Evolutionary conservation across 192 early-diverging fungal genomes (phyloP).

Genomic region (Umbelopsis sp.): DNA sequence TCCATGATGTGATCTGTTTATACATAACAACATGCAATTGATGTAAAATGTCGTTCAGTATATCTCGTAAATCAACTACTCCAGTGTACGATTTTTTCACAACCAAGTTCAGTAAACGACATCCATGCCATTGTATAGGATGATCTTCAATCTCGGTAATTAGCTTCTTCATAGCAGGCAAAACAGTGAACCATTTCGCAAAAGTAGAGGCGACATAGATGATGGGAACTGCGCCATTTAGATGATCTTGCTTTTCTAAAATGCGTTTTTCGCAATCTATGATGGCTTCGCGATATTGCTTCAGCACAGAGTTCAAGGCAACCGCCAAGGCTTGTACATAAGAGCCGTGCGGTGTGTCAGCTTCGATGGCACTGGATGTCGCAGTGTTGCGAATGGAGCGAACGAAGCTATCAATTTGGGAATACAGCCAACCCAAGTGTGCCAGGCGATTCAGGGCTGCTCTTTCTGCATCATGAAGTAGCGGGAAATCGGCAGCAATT

Average conservation of each 20-base stretch:
- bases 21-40: slow-evolving; percentile 56
- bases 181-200: slow-evolving; percentile 52
- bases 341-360: slow-evolving; percentile 29
- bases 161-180: slow-evolving; percentile 49
- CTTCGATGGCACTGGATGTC: background rate
- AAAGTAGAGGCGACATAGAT: slow-evolving; percentile 44
- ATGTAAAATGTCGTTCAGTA: slow-evolving; percentile 50
- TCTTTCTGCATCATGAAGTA: slow-evolving; percentile 69
- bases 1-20: slow-evolving; percentile 65
- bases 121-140: slow-evolving; percentile 46
- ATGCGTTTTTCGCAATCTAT: slow-evolving; percentile 54
- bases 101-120: slow-evolving; percentile 53
- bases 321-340: slow-evolving; percentile 59
- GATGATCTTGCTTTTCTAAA: slow-evolving; percentile 53
- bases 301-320: slow-evolving; percentile 44
- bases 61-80: slow-evolving; percentile 48
- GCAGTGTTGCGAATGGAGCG: background rate
- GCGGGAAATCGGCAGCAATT: slow-evolving; percentile 59
- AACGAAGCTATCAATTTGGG: slow-evolving; percentile 47
- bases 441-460: slow-evolving; percentile 60
- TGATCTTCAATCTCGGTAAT: slow-evolving; percentile 41
- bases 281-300: slow-evolving; percentile 50
- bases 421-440: slow-evolving; percentile 58
- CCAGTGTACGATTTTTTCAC: slow-evolving; percentile 55
- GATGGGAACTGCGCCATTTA: slow-evolving; percentile 45